Evolutionary conservation across 257 asterid genomes (phyloP), one percentile per base, ranked within the genome.

Genomic region (Misopates orontium): DNA sequence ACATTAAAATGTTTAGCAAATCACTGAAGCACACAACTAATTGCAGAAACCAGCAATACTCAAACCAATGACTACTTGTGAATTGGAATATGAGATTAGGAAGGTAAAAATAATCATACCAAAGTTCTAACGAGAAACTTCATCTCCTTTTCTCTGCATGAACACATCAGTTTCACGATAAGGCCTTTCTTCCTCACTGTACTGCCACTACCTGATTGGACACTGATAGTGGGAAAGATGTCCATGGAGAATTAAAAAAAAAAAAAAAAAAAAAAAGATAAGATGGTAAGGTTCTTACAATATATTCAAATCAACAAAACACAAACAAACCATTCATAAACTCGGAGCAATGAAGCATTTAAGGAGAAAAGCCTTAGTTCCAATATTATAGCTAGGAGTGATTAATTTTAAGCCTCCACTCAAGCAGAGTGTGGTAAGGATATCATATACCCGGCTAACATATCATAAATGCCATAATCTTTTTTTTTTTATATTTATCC

Each of bases 101-200:
- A 18, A 58, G 71, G 36, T n/a, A 52, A 56, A 36, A 24, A 13
- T 61, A 20, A 72, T 17, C 83, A 68, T 82, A 91, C 97, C 95
- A 91, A 77, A 58, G 96, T 91, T 76, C 98, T 81, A 74, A 91
- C 95, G 65, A 91, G 74, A 84, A 86, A 91, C 69, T 88, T 91
- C 84, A 86, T 84, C 85, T 88, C 98, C 85, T 83, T 88, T 76
- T 88, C 98, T 82, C 95, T 81, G 74, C 98, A 88, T 40, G 98
- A 86, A 73, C 95, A 72, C 96, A 91, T 75, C 75, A 91, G 98
- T 77, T 85, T 83, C 81, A 88, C 76, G 56, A 91, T 74, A 56
- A 91, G 87, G 75, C 81, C 78, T 77, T 91, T 91, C 91, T 83
- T 91, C 78, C 88, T 85, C 71, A 24, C 54, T 50, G 85, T 81